A percentile compares a stretch with the other conserved stretches of the same genome.
phyloP scores from a whole-genome alignment of 345 rosid genomes.

The Cardamine occulta region DNA sequence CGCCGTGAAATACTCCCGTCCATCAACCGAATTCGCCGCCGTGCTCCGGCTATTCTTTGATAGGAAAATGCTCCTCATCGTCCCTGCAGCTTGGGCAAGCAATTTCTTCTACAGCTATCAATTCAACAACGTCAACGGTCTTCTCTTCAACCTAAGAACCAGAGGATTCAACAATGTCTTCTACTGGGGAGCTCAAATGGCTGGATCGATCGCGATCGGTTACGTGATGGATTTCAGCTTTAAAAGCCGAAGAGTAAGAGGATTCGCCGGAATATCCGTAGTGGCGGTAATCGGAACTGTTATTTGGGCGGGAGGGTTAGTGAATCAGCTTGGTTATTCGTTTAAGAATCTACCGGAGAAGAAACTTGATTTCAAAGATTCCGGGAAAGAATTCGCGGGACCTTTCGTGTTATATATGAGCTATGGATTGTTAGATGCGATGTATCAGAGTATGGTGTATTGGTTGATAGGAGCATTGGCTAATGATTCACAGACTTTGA shows the following conservation, averaged over 20 bases:
- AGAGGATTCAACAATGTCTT: constrained; percentile 89
- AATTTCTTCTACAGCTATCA: constrained; percentile 88
- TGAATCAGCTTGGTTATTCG: constrained; percentile 63
- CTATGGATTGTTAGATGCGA: constrained; percentile 83
- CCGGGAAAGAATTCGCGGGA: constrained; percentile 61
- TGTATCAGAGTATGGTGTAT: constrained; percentile 91
- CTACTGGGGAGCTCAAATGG: constrained; percentile 96
- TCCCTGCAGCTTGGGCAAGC: constrained; percentile 90
- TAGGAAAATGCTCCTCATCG: constrained; percentile 74
- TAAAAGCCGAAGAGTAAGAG: constrained; percentile 67
- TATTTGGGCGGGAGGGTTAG: constrained; percentile 88
- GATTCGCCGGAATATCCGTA: constrained; percentile 65
- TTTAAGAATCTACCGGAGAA: constrained; percentile 38
- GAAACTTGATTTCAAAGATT: constrained; percentile 73
- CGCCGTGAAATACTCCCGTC: constrained; percentile 52
- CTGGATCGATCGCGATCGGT: constrained; percentile 73
- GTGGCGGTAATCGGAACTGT: constrained; percentile 66
- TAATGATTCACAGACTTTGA: constrained; percentile 80
- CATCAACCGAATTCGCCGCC: constrained; percentile 52
- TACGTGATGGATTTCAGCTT: constrained; percentile 80
- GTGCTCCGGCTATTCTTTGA: constrained; percentile 53
- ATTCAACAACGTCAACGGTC: constrained; percentile 75
- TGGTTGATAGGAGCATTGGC: constrained; percentile 96
- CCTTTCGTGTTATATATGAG: constrained; percentile 79
- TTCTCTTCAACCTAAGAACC: constrained; percentile 69